Conservation (phyloP, 2,329 filamentous ascomycete species). For the Colletotrichum higginsianum region DNA sequence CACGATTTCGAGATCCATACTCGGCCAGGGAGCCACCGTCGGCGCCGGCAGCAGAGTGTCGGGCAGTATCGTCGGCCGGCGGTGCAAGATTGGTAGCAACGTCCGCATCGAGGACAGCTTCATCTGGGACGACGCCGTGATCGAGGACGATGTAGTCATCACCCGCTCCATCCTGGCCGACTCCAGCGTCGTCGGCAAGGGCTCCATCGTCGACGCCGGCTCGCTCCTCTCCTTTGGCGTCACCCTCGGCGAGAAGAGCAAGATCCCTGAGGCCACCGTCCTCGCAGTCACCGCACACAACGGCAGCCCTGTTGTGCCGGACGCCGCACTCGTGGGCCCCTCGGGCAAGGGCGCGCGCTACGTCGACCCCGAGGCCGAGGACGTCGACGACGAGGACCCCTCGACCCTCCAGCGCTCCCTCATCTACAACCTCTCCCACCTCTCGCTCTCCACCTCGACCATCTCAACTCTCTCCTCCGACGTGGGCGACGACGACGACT, state of each 20-base stretch:
- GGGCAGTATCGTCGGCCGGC: slow-evolving; percentile 85
- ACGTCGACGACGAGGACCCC: slow-evolving; percentile 65
- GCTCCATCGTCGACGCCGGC: slow-evolving; percentile 78
- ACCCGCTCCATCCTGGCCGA: slow-evolving; percentile 83
- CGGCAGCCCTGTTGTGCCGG: slow-evolving; percentile 56
- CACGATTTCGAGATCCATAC: slow-evolving; percentile 77
- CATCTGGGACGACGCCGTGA: slow-evolving; percentile 87
- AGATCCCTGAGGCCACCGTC: slow-evolving; percentile 54
- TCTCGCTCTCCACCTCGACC: slow-evolving; percentile 68
- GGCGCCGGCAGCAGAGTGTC: slow-evolving; percentile 79
- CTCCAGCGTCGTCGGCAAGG: slow-evolving; percentile 78
- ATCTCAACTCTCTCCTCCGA: slow-evolving; percentile 76
- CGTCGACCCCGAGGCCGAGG: slow-evolving; percentile 63
- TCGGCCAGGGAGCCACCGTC: slow-evolving; percentile 83
- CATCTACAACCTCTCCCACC: slow-evolving; percentile 67
- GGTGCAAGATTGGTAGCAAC: slow-evolving; percentile 89
- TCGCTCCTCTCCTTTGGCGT: slow-evolving; percentile 87
- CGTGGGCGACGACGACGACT: slow-evolving; percentile 75
- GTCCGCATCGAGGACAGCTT: slow-evolving; percentile 85
- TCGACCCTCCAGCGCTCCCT: slow-evolving; percentile 68
- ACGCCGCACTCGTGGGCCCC: slow-evolving; percentile 64
- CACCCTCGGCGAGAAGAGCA: slow-evolving; percentile 74
- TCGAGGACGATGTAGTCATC: slow-evolving; percentile 82
- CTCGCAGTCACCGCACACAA: slow-evolving; percentile 55
- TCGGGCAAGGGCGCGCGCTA: slow-evolving; percentile 67